A percentile compares a stretch with the other conserved stretches of the same genome.
Conservation (phyloP, 2,329 filamentous ascomycete species). For the Tolypocladium inflatum region DNA sequence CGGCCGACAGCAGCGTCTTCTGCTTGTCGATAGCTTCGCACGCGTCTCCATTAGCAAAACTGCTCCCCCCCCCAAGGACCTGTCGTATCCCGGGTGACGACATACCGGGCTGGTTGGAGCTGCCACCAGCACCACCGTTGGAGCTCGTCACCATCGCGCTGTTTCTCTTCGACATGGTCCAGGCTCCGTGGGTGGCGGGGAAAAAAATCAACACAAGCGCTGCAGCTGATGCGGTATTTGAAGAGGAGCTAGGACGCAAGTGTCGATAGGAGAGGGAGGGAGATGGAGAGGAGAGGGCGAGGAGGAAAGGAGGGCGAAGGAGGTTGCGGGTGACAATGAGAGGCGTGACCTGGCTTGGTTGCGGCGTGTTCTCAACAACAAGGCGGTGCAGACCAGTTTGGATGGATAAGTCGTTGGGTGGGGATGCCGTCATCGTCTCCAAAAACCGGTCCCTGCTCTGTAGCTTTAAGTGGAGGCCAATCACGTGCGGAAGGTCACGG, state of each 20-base stretch:
- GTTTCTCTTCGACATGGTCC: constrained; percentile 55
- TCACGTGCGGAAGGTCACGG: not conserved
- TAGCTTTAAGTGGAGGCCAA: not conserved
- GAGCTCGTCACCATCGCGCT: constrained; percentile 22
- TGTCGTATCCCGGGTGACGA: not conserved
- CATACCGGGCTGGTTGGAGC: constrained; percentile 23
- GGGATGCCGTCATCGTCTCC: not conserved
- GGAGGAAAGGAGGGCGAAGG: not conserved
- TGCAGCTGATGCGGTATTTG: not conserved
- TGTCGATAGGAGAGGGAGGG: no score
- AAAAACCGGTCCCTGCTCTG: not conserved
- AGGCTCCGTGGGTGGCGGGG: constrained; percentile 22
- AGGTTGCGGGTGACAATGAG: not conserved
- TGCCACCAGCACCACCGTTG: constrained; percentile 14
- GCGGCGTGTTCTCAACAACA: not conserved
- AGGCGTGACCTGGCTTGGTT: not conserved
- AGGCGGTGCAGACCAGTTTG: not conserved
- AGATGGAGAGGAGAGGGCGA: not conserved
- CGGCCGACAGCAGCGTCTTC: constrained; percentile 58
- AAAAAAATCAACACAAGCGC: not conserved
- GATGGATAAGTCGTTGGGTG: not conserved
- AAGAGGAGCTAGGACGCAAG: not conserved
- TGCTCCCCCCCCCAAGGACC: no score
- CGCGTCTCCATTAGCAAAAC: not conserved
- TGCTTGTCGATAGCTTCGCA: constrained; percentile 61